These are phyloP conservation scores for Physaria fendleri DNA, from an alignment of 345 rosid genomes.

Conservation along the genomic window DNA sequence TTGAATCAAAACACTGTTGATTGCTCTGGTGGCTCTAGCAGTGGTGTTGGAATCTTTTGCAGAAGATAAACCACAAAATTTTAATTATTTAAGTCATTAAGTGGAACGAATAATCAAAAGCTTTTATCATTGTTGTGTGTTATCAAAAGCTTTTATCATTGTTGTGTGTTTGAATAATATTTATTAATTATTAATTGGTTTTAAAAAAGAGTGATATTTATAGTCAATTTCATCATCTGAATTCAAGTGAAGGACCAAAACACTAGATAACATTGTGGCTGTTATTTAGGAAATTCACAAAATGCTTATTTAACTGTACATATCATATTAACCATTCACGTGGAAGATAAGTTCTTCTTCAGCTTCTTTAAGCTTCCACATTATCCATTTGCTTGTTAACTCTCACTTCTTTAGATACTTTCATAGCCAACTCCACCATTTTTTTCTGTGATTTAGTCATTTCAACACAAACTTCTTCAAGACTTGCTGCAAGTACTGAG, in stretches of 20 bases:
- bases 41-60: constrained; percentile 52
- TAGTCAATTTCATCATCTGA: background rate
- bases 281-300: background rate
- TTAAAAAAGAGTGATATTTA: too few species aligned
- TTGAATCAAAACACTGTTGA: constrained; percentile 33
- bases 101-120: background rate
- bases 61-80: constrained; percentile 23
- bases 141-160: too few species aligned
- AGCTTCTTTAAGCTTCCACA: background rate
- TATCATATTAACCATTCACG: background rate
- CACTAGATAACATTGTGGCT: background rate
- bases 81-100: background rate
- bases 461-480: background rate
- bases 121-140: too few species aligned
- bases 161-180: too few species aligned
- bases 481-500: background rate
- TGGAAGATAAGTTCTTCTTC: background rate
- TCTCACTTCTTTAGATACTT: background rate
- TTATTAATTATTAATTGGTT: too few species aligned
- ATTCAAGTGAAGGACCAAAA: background rate
- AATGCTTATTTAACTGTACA: background rate
- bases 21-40: constrained; percentile 34
- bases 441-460: background rate
- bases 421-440: background rate
- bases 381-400: background rate